phyloP scores from a whole-genome alignment of 2,329 filamentous ascomycete species.

The Acephala macrosclerotiorum region DNA sequence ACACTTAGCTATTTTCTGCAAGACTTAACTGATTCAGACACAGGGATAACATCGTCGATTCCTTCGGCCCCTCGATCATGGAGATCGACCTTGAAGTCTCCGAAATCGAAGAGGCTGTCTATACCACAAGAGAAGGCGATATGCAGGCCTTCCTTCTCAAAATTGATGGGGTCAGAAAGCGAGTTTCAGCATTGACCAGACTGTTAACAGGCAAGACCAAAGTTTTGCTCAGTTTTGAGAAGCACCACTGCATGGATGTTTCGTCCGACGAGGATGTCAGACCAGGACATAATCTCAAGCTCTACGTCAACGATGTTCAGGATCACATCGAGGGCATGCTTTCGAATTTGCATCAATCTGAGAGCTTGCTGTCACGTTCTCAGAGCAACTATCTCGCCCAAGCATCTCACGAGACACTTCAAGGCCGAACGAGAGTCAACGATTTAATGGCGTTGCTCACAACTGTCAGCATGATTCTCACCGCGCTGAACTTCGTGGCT shows the following conservation, averaged over 20 bases:
- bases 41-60: slow-evolving; percentile 94
- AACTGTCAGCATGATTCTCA: slow-evolving; percentile 14
- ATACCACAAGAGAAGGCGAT: slow-evolving; percentile 86
- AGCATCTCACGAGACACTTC: slow-evolving; percentile 50
- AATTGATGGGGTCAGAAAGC: slow-evolving; percentile 88
- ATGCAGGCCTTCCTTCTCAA: slow-evolving; percentile 83
- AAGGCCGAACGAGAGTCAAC: slow-evolving; percentile 3
- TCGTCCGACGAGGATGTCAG: slow-evolving; percentile 77
- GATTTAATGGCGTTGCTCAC: slow-evolving; percentile 8
- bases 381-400: slow-evolving; percentile 96
- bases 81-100: slow-evolving; percentile 88
- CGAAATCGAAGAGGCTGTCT: slow-evolving; percentile 90
- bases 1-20: not conserved
- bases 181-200: slow-evolving; percentile 87
- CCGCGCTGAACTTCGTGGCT: slow-evolving; percentile 8
- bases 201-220: slow-evolving; percentile 93
- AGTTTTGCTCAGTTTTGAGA: slow-evolving; percentile 93
- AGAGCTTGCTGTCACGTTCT: slow-evolving; percentile 90
- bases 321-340: slow-evolving; percentile 99
- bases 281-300: slow-evolving; percentile 89
- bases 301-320: slow-evolving; percentile 95
- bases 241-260: slow-evolving; percentile 77
- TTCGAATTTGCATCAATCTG: slow-evolving; percentile 89
- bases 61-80: slow-evolving; percentile 85
- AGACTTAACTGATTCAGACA: not conserved